Conservation (phyloP, 108 stramenopile genomes). For the Cylindrotheca closterium region DNA sequence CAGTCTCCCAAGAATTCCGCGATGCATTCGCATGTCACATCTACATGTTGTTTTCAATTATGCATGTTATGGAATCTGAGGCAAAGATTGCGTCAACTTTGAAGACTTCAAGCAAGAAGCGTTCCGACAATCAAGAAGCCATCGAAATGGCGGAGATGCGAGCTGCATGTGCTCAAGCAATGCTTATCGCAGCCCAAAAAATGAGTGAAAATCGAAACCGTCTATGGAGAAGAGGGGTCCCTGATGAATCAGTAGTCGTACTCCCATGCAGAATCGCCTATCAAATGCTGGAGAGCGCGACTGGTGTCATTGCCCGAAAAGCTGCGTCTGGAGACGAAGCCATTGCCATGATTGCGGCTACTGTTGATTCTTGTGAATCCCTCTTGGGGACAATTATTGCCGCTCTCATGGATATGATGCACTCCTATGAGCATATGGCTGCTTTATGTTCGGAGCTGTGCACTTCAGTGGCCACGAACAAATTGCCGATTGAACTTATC, state of each 20-base stretch:
- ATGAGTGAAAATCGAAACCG: constrained; percentile 53
- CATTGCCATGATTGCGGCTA: constrained; percentile 69
- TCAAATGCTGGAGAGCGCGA: constrained; percentile 76
- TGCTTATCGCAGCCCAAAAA: constrained; percentile 57
- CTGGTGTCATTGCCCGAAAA: constrained; percentile 62
- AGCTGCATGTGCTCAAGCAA: constrained; percentile 57
- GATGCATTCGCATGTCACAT: constrained; percentile 79
- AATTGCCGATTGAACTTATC: constrained; percentile 63
- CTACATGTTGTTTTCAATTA: constrained; percentile 89
- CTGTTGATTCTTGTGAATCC: constrained; percentile 48
- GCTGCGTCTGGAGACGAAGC: constrained; percentile 64
- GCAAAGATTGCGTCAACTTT: constrained; percentile 41
- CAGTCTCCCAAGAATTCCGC: constrained; percentile 70
- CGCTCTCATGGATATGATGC: constrained; percentile 83
- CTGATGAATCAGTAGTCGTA: constrained; percentile 69
- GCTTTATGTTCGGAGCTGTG: constrained; percentile 74
- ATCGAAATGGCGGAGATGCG: constrained; percentile 38
- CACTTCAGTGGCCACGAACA: constrained; percentile 48
- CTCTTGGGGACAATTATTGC: constrained; percentile 69
- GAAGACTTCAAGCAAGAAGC: background rate
- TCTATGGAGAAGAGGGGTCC: constrained; percentile 83
- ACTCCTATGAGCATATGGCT: constrained; percentile 85
- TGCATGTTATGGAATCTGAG: constrained; percentile 82
- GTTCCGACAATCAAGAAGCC: constrained; percentile 11
- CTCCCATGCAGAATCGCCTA: constrained; percentile 85